Percentiles rank a stretch among this genome's conserved stretches.
phyloP scores from a whole-genome alignment of 106 monocot species.

The Dendrobium catenatum region DNA sequence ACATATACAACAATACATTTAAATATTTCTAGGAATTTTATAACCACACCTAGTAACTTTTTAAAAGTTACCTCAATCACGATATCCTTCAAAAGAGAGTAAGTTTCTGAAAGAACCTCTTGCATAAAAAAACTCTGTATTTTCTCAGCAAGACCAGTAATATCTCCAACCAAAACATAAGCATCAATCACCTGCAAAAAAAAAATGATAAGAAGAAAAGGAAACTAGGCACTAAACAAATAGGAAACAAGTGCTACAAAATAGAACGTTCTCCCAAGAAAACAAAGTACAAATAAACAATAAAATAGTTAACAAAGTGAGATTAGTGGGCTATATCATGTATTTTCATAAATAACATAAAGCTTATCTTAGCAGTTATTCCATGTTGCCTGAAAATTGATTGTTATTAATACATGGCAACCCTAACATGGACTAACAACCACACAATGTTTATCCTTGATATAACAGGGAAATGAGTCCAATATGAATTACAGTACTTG shows the following conservation, averaged over 20 bases:
- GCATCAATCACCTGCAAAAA: conserved; percentile 82
- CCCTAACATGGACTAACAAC: background rate
- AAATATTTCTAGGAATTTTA: background rate
- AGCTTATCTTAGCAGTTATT: background rate
- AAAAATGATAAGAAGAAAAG: conserved; percentile 8
- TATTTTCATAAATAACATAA: background rate
- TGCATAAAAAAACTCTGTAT: conserved; percentile 99
- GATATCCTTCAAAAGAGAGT: conserved; percentile 67
- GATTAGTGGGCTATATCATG: too few relatives aligned
- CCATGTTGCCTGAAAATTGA: background rate
- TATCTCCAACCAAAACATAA: conserved; percentile 89
- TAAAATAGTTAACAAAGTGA: too few relatives aligned
- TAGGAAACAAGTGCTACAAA: background rate
- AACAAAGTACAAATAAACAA: too few relatives aligned
- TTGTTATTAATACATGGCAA: background rate
- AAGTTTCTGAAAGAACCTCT: conserved; percentile 87
- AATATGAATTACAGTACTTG: background rate
- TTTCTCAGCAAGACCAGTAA: conserved; percentile 87
- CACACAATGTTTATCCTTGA: background rate
- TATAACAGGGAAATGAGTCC: background rate
- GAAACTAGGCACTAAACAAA: background rate
- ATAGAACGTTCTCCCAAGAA: too few relatives aligned
- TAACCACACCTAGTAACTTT: background rate
- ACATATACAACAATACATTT: background rate
- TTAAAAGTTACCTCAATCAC: conserved; percentile 58